phyloP scores from a whole-genome alignment of 345 rosid genomes.

The Draba incana region DNA sequence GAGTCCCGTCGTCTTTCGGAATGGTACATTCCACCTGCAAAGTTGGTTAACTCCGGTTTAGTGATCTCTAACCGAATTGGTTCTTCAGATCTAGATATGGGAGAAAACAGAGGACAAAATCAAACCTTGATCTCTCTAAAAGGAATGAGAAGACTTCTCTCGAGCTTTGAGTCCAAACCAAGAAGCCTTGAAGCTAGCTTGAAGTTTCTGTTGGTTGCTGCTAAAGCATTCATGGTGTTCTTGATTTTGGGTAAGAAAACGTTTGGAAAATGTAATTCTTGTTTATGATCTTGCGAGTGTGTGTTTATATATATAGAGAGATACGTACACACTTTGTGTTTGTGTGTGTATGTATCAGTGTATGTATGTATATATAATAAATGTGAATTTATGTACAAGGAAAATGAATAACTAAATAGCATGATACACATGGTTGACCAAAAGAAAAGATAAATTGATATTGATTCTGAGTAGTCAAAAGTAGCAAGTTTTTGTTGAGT shows the following conservation, averaged over 20 bases:
- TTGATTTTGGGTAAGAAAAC: conserved; percentile 11
- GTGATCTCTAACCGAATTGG: conserved; percentile 17
- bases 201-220: conserved; percentile 91
- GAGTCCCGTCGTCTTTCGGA: conserved; percentile 86
- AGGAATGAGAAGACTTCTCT: conserved; percentile 84
- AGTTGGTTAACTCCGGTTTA: conserved; percentile 14
- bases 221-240: conserved; percentile 78
- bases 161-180: conserved; percentile 89
- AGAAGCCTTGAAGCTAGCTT: conserved; percentile 84
- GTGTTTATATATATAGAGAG: conserved; percentile 17
- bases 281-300: conserved; percentile 26
- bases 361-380: conserved; percentile 1
- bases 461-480: conserved; percentile 26
- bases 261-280: conserved; percentile 23
- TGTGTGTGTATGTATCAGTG: conserved; percentile 13
- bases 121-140: conserved; percentile 89
- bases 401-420: conserved; percentile 21
- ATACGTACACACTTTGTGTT: conserved; percentile 32
- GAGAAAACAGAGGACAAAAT: conserved; percentile 7
- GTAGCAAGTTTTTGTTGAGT: not conserved
- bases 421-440: conserved; percentile 7
- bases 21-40: conserved; percentile 93
- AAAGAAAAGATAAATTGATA: conserved; percentile 13
- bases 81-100: not conserved
- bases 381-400: conserved; percentile 26